These are phyloP conservation scores for Phallus indusiatus DNA, from an alignment of 768 basidiomycete genomes.

Conservation along the genomic window DNA sequence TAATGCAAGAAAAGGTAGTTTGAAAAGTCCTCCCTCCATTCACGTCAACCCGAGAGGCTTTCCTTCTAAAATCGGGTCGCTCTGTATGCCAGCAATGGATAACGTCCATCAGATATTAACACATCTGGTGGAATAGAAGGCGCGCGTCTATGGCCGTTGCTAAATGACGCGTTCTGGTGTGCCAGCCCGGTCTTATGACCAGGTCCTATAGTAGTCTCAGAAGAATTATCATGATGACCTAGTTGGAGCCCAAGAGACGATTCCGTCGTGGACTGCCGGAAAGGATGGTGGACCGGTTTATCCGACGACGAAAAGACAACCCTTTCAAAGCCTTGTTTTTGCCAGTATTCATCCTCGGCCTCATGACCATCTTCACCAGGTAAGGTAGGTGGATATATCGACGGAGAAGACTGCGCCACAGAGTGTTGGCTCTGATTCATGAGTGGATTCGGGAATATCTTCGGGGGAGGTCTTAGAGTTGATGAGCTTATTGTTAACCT, in stretches of 20 bases:
- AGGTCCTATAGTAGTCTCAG: neutral
- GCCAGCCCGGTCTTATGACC: neutral
- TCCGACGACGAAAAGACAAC: neutral
- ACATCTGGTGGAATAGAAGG: neutral
- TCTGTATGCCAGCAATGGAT: neutral
- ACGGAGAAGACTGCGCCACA: slow-evolving; percentile 36
- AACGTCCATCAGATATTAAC: neutral
- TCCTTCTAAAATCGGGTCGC: too few species aligned
- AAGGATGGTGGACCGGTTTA: neutral
- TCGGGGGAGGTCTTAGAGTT: neutral
- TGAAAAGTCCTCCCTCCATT: too few species aligned
- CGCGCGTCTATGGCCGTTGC: neutral
- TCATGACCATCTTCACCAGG: slow-evolving; percentile 24
- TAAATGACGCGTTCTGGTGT: neutral
- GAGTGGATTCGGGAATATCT: neutral
- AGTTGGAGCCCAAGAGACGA: neutral
- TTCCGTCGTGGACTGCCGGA: neutral
- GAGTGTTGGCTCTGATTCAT: slow-evolving; percentile 16
- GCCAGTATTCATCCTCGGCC: slow-evolving; percentile 4
- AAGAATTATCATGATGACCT: neutral
- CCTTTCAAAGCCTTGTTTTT: neutral
- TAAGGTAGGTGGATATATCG: slow-evolving; percentile 39
- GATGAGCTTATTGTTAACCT: neutral
- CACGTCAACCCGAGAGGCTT: too few species aligned
- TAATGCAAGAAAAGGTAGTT: too few species aligned